Evolutionary conservation across 2,329 filamentous ascomycete species (phyloP).

Genomic region (Xylaria hypoxylon): DNA sequence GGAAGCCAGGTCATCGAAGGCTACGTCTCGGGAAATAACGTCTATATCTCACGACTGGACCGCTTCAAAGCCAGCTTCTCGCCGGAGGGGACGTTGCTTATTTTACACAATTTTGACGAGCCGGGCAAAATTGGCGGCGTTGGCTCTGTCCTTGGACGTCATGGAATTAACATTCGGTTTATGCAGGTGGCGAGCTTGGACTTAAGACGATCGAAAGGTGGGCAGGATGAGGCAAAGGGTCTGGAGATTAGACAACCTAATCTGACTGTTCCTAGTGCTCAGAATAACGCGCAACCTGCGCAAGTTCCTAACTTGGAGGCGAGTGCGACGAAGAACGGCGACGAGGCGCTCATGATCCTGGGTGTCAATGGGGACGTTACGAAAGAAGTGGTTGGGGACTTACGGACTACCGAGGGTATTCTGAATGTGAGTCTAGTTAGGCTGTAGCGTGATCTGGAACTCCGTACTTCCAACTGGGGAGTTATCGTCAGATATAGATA

Average conservation of each 20-base stretch:
- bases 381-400: slow-evolving; percentile 63
- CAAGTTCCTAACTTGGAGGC: slow-evolving; percentile 21
- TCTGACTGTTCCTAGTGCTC: not conserved
- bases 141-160: slow-evolving; percentile 74
- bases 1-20: slow-evolving; percentile 66
- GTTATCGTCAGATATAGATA: not conserved
- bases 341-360: slow-evolving; percentile 85
- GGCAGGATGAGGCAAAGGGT: not conserved
- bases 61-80: slow-evolving; percentile 79
- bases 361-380: slow-evolving; percentile 76
- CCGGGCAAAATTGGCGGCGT: slow-evolving; percentile 87
- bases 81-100: slow-evolving; percentile 79
- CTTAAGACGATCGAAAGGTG: slow-evolving; percentile 12
- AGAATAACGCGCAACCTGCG: not conserved
- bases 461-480: not conserved
- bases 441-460: slow-evolving; percentile 43
- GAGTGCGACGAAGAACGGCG: slow-evolving; percentile 53
- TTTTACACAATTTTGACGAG: slow-evolving; percentile 83
- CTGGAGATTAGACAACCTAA: slow-evolving; percentile 1
- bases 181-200: slow-evolving; percentile 65
- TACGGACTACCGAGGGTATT: slow-evolving; percentile 64
- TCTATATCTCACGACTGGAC: slow-evolving; percentile 79
- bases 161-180: slow-evolving; percentile 81
- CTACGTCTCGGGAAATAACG: slow-evolving; percentile 71
- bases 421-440: slow-evolving; percentile 66